Evolutionary conservation across 2,329 filamentous ascomycete genomes (phyloP).

Genomic region (Graphiopsis chlorocephala): DNA sequence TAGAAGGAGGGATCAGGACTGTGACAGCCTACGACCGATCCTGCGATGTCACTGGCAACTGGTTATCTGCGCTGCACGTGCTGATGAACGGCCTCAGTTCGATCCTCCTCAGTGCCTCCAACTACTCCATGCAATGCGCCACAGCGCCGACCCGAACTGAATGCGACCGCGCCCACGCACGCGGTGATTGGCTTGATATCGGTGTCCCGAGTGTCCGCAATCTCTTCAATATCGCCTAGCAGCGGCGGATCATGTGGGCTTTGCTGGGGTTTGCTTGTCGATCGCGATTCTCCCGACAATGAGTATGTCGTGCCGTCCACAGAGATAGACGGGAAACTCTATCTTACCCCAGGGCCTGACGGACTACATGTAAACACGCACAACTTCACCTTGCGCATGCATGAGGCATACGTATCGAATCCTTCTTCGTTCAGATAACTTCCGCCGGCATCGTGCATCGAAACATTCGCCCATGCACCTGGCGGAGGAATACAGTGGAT

Average conservation of each 20-base stretch:
- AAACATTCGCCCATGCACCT: slow-evolving; percentile 37
- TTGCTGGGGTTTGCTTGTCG: slow-evolving; percentile 20
- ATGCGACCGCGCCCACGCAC: slow-evolving; percentile 47
- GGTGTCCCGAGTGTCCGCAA: slow-evolving; percentile 46
- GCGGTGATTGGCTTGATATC: slow-evolving; percentile 44
- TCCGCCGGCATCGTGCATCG: neutral
- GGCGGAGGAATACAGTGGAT: slow-evolving; percentile 47
- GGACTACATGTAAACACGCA: too few species aligned
- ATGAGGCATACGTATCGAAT: neutral
- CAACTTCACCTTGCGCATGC: neutral
- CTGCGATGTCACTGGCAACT: slow-evolving; percentile 22
- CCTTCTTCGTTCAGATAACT: neutral
- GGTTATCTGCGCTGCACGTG: slow-evolving; percentile 38
- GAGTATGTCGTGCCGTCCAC: neutral
- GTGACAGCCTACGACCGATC: slow-evolving; percentile 22
- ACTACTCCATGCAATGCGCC: slow-evolving; percentile 54
- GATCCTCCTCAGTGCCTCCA: slow-evolving; percentile 46
- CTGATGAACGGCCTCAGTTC: slow-evolving; percentile 50
- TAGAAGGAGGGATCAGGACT: slow-evolving; percentile 19
- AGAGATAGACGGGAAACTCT: neutral
- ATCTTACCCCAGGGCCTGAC: too few species aligned
- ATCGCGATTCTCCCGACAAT: neutral
- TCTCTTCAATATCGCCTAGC: slow-evolving; percentile 26
- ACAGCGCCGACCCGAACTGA: slow-evolving; percentile 50
- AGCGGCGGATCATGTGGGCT: slow-evolving; percentile 26